A percentile compares a stretch with the other conserved stretches of the same genome.
Conservation (phyloP, 495 filamentous ascomycete species). For the Xanthoparmelia taractica region DNA sequence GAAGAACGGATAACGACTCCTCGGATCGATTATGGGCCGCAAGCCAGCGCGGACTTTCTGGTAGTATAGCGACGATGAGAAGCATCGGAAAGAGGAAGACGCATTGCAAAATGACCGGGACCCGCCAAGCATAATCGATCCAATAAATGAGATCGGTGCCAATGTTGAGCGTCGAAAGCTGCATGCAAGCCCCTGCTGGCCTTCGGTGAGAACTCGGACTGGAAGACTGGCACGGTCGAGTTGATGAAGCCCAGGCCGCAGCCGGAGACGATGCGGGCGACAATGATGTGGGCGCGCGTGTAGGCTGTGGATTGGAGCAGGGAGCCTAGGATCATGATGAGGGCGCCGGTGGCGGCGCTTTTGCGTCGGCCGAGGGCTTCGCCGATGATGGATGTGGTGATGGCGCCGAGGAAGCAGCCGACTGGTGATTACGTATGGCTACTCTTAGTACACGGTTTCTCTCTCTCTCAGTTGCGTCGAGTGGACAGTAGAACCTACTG, state of each 20-base stretch:
- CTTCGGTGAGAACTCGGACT: slow-evolving; percentile 36
- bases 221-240: slow-evolving; percentile 35
- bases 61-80: slow-evolving; percentile 30
- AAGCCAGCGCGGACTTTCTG: slow-evolving; percentile 42
- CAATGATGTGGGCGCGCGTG: slow-evolving; percentile 25
- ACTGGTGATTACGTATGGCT: neutral
- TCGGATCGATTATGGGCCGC: slow-evolving; percentile 34
- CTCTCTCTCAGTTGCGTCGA: neutral
- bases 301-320: slow-evolving; percentile 35
- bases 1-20: slow-evolving; percentile 34
- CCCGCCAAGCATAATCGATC: slow-evolving; percentile 41
- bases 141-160: slow-evolving; percentile 44
- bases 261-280: slow-evolving; percentile 29
- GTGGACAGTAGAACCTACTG: slow-evolving; percentile 11
- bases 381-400: slow-evolving; percentile 40
- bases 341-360: slow-evolving; percentile 36
- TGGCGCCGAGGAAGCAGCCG: slow-evolving; percentile 40
- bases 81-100: slow-evolving; percentile 33
- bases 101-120: slow-evolving; percentile 37
- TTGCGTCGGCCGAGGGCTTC: slow-evolving; percentile 41
- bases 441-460: neutral
- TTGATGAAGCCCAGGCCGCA: slow-evolving; percentile 33
- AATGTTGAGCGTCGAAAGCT: slow-evolving; percentile 30
- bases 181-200: slow-evolving; percentile 31
- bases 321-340: slow-evolving; percentile 39